phyloP scores from a whole-genome alignment of 23 red algal species.

The Gracilaria gracilis region DNA sequence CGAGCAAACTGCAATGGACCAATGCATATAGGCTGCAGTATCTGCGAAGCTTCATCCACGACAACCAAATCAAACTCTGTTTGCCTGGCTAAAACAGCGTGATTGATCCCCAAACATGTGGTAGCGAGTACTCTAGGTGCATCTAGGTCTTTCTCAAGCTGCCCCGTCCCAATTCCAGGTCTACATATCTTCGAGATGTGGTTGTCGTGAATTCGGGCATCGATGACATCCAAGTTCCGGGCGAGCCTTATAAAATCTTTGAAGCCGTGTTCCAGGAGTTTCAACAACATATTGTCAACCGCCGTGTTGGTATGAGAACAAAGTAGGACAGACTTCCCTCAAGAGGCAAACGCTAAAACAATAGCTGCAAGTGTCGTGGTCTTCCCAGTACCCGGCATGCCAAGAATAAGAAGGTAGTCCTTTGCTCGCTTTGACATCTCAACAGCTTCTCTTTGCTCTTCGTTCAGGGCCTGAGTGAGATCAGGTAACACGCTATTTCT shows the following conservation, averaged over 20 bases:
- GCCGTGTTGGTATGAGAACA: constrained; percentile 86
- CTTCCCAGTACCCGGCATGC: constrained; percentile 92
- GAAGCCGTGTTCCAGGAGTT: constrained; percentile 48
- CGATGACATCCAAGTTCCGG: constrained; percentile 28
- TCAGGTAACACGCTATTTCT: not conserved
- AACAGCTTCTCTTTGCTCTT: constrained; percentile 42
- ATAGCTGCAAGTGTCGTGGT: constrained; percentile 79
- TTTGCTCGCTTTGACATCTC: constrained; percentile 17
- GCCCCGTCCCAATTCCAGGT: constrained; percentile 16
- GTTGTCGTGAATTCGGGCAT: constrained; percentile 39
- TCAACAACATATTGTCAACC: constrained; percentile 89
- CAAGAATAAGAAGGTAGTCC: constrained; percentile 87
- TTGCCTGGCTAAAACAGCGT: constrained; percentile 69
- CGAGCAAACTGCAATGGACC: constrained; percentile 70
- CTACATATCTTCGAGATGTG: constrained; percentile 29
- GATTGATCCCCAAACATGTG: constrained; percentile 86
- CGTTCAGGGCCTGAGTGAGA: constrained; percentile 31
- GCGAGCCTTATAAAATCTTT: constrained; percentile 71
- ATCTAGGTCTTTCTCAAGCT: constrained; percentile 63
- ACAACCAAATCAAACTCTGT: constrained; percentile 89
- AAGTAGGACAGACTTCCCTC: constrained; percentile 73
- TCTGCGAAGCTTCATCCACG: constrained; percentile 94
- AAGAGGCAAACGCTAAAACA: constrained; percentile 35
- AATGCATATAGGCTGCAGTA: constrained; percentile 85
- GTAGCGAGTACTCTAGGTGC: constrained; percentile 70